A percentile compares a stretch with the other conserved stretches of the same genome.
These are phyloP conservation scores for Xylariaceae sp. DNA, from an alignment of 2,329 filamentous ascomycete species.

Conservation along the genomic window DNA sequence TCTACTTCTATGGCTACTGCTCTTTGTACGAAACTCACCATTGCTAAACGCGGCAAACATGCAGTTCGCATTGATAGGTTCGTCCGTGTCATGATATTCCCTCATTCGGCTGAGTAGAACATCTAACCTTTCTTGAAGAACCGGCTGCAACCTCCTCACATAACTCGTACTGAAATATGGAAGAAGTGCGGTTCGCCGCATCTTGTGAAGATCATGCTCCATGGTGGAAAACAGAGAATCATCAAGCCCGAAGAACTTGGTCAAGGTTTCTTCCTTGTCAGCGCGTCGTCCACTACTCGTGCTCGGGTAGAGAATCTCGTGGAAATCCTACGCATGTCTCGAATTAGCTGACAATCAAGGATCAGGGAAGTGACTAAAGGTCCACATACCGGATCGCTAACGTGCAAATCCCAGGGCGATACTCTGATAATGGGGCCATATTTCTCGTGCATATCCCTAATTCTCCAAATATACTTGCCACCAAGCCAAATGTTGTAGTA, in stretches of 20 bases:
- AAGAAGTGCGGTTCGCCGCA: neutral
- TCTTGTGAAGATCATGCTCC: neutral
- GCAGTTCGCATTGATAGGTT: neutral
- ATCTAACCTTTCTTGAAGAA: neutral
- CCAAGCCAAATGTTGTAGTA: neutral
- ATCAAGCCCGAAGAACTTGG: neutral
- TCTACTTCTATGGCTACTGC: too few species aligned
- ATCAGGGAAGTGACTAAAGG: neutral
- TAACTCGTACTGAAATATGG: neutral
- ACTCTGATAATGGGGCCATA: neutral
- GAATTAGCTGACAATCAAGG: neutral
- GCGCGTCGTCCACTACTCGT: neutral
- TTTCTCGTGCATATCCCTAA: neutral
- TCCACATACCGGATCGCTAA: neutral
- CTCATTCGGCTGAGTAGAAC: neutral
- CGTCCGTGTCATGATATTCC: neutral
- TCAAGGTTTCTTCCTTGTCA: neutral
- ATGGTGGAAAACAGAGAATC: neutral
- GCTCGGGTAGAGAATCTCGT: neutral
- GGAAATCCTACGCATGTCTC: neutral
- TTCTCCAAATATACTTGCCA: neutral
- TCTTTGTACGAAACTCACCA: neutral
- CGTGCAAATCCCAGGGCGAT: neutral
- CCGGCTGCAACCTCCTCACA: neutral
- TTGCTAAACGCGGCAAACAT: neutral